Conservation (phyloP, 441 rosid genomes). For the Bocquillonia castaneifolia region DNA sequence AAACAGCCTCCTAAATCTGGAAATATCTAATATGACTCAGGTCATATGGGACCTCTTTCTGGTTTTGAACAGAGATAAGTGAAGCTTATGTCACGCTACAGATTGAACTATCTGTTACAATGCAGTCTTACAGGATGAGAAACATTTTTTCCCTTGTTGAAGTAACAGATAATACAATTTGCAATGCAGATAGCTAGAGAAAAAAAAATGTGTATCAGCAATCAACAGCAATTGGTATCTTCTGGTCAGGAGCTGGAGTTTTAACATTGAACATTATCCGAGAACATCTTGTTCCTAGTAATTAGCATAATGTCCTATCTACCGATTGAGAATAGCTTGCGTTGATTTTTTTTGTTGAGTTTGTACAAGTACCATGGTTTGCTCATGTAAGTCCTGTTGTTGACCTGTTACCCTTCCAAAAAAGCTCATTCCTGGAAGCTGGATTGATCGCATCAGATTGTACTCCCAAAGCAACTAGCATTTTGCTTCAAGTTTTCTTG, state of each 20-base stretch:
- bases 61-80: slow-evolving; percentile 6
- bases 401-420: not conserved
- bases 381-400: slow-evolving; percentile 13
- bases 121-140: slow-evolving; percentile 6
- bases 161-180: slow-evolving; percentile 17
- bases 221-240: slow-evolving; percentile 8
- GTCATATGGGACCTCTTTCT: slow-evolving; percentile 13
- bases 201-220: slow-evolving; percentile 19
- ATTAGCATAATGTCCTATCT: slow-evolving; percentile 11
- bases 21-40: slow-evolving; percentile 29
- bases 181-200: not conserved
- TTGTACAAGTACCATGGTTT: slow-evolving; percentile 18
- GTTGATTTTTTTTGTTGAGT: slow-evolving; percentile 23
- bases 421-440: not conserved
- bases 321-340: slow-evolving; percentile 9
- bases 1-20: slow-evolving; percentile 56
- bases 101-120: slow-evolving; percentile 4
- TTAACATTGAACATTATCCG: slow-evolving; percentile 12
- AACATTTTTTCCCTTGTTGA: not conserved
- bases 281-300: slow-evolving; percentile 10
- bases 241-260: slow-evolving; percentile 20
- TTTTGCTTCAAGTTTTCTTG: not conserved
- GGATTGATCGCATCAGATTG: slow-evolving; percentile 6
- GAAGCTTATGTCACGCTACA: slow-evolving; percentile 17
- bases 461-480: slow-evolving; percentile 3